Percentiles rank a stretch among this genome's conserved stretches.
These are phyloP conservation scores for Candida manassasensis DNA, from an alignment of 805 yeast genomes.

Conservation along the genomic window DNA sequence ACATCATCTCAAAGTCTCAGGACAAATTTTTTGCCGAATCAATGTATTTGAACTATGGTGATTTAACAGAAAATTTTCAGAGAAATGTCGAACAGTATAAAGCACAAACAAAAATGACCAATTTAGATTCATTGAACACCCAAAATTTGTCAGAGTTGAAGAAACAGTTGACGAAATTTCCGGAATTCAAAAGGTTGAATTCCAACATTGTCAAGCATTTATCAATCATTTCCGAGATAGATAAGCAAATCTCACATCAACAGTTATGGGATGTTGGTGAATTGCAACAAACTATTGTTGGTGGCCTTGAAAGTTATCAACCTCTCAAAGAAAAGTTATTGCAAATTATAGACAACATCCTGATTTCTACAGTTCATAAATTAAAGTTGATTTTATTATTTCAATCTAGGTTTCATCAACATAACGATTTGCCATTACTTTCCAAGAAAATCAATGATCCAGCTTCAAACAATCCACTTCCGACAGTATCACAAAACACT, in stretches of 20 bases:
- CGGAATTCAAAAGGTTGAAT: conserved; percentile 86
- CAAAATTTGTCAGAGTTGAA: conserved; percentile 83
- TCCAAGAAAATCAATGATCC: conserved; percentile 26
- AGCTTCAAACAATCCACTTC: conserved; percentile 22
- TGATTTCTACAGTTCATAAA: conserved; percentile 52
- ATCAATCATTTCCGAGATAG: conserved; percentile 82
- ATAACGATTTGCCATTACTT: conserved; percentile 21
- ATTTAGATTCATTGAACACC: conserved; percentile 52
- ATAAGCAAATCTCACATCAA: conserved; percentile 57
- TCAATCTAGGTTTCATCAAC: conserved; percentile 49
- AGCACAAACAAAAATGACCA: conserved; percentile 65
- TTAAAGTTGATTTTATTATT: conserved; percentile 70
- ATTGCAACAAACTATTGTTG: conserved; percentile 79
- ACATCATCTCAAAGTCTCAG: conserved; percentile 51
- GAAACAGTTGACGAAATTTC: conserved; percentile 84
- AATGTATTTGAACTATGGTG: conserved; percentile 91
- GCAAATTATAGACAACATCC: conserved; percentile 41
- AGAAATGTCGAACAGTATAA: conserved; percentile 81
- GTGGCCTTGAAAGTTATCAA: conserved; percentile 38
- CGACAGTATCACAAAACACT: conserved; percentile 29
- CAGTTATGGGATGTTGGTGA: conserved; percentile 85
- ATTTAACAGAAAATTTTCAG: conserved; percentile 82
- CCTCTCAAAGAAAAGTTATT: conserved; percentile 49
- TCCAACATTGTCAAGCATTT: conserved; percentile 90
- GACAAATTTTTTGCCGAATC: conserved; percentile 77